A percentile compares a stretch with the other conserved stretches of the same genome.
phyloP scores from a whole-genome alignment of 78 protist genomes.

The Planoprotostelium fungivorum region DNA sequence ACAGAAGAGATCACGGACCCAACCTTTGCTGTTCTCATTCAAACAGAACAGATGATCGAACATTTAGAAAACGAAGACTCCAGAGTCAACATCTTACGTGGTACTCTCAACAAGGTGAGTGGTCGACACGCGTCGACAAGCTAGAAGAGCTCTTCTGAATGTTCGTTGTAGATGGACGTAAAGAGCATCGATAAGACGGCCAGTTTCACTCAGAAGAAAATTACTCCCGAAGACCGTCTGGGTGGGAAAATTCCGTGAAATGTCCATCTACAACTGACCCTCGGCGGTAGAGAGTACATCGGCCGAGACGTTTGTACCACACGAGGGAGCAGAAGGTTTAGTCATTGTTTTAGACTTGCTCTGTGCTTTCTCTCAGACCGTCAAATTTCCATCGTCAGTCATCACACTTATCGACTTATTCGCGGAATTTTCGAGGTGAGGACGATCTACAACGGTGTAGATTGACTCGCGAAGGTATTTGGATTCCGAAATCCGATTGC shows the following conservation, averaged over 20 bases:
- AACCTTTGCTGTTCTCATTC: not conserved
- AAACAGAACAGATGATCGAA: not conserved
- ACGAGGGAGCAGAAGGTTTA: not conserved
- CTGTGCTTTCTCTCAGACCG: not conserved
- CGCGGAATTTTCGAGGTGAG: not conserved
- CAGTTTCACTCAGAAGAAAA: no score
- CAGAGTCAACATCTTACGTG: not conserved
- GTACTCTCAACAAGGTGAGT: not conserved
- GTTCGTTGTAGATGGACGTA: not conserved
- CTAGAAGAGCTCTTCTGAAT: not conserved
- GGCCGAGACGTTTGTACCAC: not conserved
- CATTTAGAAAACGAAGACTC: not conserved
- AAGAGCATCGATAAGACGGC: not conserved
- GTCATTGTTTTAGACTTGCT: not conserved
- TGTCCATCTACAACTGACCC: not conserved
- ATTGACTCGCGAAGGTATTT: constrained; percentile 1
- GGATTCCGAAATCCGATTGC: constrained; percentile 50
- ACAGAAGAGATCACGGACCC: not conserved
- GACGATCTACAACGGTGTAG: no score
- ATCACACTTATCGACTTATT: not conserved
- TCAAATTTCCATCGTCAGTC: not conserved
- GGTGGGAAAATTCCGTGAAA: not conserved
- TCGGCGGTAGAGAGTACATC: not conserved
- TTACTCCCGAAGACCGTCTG: no score
- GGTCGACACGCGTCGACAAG: not conserved